A percentile compares a stretch with the other conserved stretches of the same genome.
Conservation (phyloP, 2,329 filamentous ascomycete genomes). For the Septoria petroselini region DNA sequence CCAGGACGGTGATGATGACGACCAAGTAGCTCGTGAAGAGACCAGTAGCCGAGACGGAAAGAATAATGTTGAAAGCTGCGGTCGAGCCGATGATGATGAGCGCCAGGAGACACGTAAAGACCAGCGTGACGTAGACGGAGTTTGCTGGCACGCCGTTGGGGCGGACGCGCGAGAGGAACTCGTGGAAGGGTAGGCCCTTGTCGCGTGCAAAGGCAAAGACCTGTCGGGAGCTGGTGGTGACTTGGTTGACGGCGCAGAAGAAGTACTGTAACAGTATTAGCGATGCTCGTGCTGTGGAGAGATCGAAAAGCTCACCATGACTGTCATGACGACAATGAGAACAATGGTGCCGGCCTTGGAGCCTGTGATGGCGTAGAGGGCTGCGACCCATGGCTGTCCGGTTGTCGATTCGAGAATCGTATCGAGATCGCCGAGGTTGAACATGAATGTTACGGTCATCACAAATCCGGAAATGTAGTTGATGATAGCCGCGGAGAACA, state of each 20-base stretch:
- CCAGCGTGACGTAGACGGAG: conserved; percentile 30
- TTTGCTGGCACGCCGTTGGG: conserved; percentile 33
- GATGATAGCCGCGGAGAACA: conserved; percentile 33
- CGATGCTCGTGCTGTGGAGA: neutral
- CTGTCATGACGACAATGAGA: conserved; percentile 27
- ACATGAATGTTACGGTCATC: conserved; percentile 34
- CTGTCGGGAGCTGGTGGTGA: conserved; percentile 33
- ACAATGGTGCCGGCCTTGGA: conserved; percentile 30
- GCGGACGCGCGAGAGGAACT: conserved; percentile 28
- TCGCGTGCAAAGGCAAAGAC: conserved; percentile 35
- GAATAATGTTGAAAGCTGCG: conserved; percentile 45
- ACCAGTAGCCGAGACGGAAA: conserved; percentile 38
- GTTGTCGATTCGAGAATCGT: conserved; percentile 22
- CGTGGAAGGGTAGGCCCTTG: conserved; percentile 32
- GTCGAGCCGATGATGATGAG: conserved; percentile 41
- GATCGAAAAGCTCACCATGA: conserved; percentile 19
- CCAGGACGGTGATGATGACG: conserved; percentile 27
- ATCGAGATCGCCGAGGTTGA: conserved; percentile 30
- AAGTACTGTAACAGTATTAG: conserved; percentile 19
- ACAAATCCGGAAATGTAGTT: conserved; percentile 35
- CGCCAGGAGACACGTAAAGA: conserved; percentile 32
- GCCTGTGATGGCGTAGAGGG: conserved; percentile 28
- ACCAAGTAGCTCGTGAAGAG: conserved; percentile 30
- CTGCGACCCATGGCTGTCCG: conserved; percentile 31
- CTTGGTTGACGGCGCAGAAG: conserved; percentile 32